Conservation (phyloP, 257 asterid genomes). For the Nicotiana noctiflora region DNA sequence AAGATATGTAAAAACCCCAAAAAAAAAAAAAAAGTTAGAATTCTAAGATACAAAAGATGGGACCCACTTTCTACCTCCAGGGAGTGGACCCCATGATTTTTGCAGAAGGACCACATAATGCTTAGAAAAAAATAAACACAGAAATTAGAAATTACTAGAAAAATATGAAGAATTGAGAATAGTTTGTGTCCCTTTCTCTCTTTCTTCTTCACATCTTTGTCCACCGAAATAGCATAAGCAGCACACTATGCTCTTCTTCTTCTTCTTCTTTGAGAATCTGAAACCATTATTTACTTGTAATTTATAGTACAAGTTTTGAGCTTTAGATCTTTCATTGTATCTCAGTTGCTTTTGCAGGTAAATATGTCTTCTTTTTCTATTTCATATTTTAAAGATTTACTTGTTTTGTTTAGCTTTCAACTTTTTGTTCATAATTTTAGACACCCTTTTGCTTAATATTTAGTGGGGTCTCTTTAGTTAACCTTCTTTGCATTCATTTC, state of each 20-base stretch:
- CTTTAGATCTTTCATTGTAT: slow-evolving; percentile 40
- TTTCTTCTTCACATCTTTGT: not conserved
- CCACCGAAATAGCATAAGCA: not conserved
- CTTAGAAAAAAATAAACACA: not conserved
- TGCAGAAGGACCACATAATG: not conserved
- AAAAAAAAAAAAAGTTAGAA: not conserved
- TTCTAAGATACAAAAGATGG: not conserved
- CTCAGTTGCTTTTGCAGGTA: slow-evolving; percentile 16
- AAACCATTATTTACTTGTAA: not conserved
- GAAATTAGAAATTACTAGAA: not conserved
- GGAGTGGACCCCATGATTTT: not conserved
- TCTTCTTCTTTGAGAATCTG: not conserved
- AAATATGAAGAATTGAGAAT: not conserved
- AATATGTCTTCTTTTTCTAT: not conserved
- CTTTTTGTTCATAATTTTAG: not conserved
- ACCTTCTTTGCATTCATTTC: not conserved
- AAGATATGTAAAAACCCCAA: not conserved
- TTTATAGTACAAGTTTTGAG: not conserved
- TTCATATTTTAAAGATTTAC: not conserved
- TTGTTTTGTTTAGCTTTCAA: not conserved
- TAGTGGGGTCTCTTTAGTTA: not conserved
- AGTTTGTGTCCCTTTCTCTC: not conserved
- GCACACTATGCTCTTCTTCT: not conserved
- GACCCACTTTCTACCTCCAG: not conserved
- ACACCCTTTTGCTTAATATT: not conserved